Evolutionary conservation across 2,329 filamentous ascomycete genomes (phyloP).

Genomic region (Xylariaceae sp.): DNA sequence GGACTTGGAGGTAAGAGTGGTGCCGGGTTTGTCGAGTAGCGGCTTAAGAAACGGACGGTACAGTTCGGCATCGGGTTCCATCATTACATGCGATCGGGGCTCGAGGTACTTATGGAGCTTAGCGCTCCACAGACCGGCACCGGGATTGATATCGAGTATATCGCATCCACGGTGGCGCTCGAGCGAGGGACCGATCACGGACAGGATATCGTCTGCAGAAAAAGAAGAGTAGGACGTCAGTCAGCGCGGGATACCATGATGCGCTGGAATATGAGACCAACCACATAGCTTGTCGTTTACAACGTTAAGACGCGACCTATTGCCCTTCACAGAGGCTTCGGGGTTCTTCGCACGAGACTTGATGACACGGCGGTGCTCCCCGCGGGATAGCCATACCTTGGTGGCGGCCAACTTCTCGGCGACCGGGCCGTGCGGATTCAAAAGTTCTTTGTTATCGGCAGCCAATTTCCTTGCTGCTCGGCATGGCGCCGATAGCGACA

Average conservation of each 20-base stretch:
- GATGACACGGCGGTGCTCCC: background rate
- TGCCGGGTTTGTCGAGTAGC: conserved; percentile 48
- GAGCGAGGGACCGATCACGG: conserved; percentile 66
- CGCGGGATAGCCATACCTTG: conserved; percentile 16
- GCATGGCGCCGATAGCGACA: conserved; percentile 13
- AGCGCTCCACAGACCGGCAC: conserved; percentile 70
- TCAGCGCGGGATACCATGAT: background rate
- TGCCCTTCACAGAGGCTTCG: conserved; percentile 15
- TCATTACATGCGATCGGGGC: conserved; percentile 76
- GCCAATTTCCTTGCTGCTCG: too few species aligned
- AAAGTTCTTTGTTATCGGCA: too few species aligned
- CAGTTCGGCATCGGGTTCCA: conserved; percentile 63
- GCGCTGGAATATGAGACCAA: conserved; percentile 22
- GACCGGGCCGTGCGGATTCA: conserved; percentile 12
- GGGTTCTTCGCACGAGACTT: background rate
- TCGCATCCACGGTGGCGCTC: conserved; percentile 72
- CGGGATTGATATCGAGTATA: conserved; percentile 82
- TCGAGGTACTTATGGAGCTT: conserved; percentile 70
- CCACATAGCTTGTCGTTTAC: conserved; percentile 49
- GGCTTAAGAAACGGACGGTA: conserved; percentile 60
- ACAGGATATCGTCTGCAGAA: conserved; percentile 60
- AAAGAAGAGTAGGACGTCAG: background rate
- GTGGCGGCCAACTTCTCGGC: conserved; percentile 26
- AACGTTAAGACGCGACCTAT: conserved; percentile 49
- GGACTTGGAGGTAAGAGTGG: conserved; percentile 50